phyloP scores from a whole-genome alignment of 2,329 filamentous ascomycete species.

The Incumbomyces lentus region DNA sequence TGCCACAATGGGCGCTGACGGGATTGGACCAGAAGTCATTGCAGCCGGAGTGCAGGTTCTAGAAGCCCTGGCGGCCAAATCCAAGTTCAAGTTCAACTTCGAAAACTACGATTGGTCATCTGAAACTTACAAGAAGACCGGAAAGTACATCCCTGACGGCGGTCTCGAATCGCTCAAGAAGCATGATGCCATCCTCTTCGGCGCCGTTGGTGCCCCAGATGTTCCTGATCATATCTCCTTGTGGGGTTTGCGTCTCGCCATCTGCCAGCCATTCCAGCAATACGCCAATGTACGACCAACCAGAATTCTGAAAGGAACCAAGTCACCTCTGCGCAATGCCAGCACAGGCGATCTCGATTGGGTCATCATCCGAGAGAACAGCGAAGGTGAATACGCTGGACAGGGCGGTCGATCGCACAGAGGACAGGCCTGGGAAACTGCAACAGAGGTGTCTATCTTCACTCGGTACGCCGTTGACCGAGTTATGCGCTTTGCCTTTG shows the following conservation, averaged over 20 bases:
- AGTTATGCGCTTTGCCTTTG: constrained; percentile 54
- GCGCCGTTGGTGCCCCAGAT: constrained; percentile 55
- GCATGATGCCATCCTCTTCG: constrained; percentile 59
- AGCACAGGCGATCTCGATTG: constrained; percentile 52
- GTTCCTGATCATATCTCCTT: constrained; percentile 59
- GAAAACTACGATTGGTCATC: constrained; percentile 58
- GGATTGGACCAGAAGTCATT: constrained; percentile 60
- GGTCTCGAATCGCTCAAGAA: constrained; percentile 47
- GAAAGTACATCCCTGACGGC: constrained; percentile 54
- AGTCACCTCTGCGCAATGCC: constrained; percentile 42
- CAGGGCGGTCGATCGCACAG: constrained; percentile 53
- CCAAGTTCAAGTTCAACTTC: constrained; percentile 52
- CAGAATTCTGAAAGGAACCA: constrained; percentile 50
- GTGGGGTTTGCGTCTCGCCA: constrained; percentile 57
- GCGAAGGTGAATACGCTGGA: constrained; percentile 56
- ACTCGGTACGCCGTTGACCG: constrained; percentile 49
- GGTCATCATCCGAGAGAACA: constrained; percentile 58
- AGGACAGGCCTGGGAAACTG: constrained; percentile 49
- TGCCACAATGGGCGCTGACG: constrained; percentile 58
- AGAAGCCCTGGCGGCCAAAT: constrained; percentile 37
- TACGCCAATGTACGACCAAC: constrained; percentile 60
- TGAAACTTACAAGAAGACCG: constrained; percentile 54
- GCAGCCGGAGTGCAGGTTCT: constrained; percentile 53
- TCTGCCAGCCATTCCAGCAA: constrained; percentile 57
- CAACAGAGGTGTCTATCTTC: constrained; percentile 56